Evolutionary conservation across 441 rosid genomes (phyloP).

Genomic region (Erodium texanum): DNA sequence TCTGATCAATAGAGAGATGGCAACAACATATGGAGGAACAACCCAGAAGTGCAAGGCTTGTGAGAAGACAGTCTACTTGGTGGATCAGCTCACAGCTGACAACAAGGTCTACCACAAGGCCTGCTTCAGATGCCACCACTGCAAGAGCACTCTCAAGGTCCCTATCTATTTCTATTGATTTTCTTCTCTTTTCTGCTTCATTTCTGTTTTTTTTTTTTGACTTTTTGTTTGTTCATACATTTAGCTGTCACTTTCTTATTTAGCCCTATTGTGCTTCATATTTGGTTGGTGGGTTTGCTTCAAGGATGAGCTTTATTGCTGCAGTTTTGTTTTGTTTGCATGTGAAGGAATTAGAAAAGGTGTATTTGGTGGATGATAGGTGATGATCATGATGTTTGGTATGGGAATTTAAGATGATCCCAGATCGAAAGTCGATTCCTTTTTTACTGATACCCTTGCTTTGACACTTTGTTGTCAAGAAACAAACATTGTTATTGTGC

Average conservation of each 20-base stretch:
- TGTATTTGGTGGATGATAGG: background rate
- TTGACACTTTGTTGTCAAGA: background rate
- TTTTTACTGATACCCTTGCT: background rate
- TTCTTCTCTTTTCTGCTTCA: background rate
- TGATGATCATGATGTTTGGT: background rate
- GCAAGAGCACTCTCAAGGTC: constrained; percentile 26
- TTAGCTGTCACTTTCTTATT: background rate
- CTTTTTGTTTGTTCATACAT: background rate
- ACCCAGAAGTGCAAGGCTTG: constrained; percentile 15
- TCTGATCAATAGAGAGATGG: background rate
- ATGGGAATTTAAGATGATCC: background rate
- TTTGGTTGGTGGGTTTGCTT: background rate
- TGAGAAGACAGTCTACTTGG: constrained; percentile 22
- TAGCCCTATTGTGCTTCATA: background rate
- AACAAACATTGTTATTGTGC: background rate
- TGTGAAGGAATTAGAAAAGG: background rate
- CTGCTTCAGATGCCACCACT: constrained; percentile 27
- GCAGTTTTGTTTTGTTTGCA: background rate
- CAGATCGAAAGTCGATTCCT: background rate
- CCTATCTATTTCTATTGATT: background rate
- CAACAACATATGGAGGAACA: constrained; percentile 3
- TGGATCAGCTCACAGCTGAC: constrained; percentile 24
- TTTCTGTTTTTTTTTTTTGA: background rate
- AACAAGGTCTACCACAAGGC: constrained; percentile 21
- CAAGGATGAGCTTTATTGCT: background rate